Base-by-base conservation (phyloP, 495 filamentous ascomycete species). In the Neurospora sp. region DNA sequence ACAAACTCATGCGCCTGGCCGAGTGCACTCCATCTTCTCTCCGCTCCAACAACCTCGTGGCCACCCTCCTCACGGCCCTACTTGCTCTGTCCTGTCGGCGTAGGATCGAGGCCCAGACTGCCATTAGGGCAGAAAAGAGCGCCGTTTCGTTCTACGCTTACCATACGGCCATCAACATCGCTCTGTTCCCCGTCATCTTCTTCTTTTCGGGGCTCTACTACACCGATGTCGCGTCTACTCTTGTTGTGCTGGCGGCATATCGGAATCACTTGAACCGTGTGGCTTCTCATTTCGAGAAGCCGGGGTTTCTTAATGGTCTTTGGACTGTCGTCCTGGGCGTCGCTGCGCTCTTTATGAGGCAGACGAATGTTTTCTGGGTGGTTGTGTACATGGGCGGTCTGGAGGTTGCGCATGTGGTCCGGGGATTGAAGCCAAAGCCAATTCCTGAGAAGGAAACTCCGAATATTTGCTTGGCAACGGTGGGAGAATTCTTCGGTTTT, bases 341-440 rank as follows among this genome's bases (percentile, higher is more conserved):
- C 14, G 72, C 85, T 3, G 87, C 92, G 39, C 83, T 99, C 42
- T 82, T 87, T 20, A 94, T 95, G 83, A 84, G 96, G 39, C 96
- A 99, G 81, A 99, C 96, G 12, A 99, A 99, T 77, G 91, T 98
- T 73, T 94, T 98, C 79, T 99, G 96, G 96, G 91, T 94, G 3
- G 89, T 92, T 1, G 82, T 94, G 0, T 98, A 96, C 78, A 87
- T 97, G 72, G 93, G 94, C 72, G 94, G 90, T 18, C 74, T 95
- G 37, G 89, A 93, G 72, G 85, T 87, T 16, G 86, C 93, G 12
- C 80, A 86, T 71, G 79, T 77, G 4, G 75, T 89, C 12, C 83
- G 84, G 68, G 71, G 72, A 1, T 69, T 87, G 77, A 75, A 77
- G 22, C 73, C 76, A 73, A 22, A 75, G 31, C 39, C 76, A n/a